Percentiles rank a stretch among this genome's conserved stretches.
phyloP scores from a whole-genome alignment of 2,329 filamentous ascomycete species.

The Emydomyces testavorans region DNA sequence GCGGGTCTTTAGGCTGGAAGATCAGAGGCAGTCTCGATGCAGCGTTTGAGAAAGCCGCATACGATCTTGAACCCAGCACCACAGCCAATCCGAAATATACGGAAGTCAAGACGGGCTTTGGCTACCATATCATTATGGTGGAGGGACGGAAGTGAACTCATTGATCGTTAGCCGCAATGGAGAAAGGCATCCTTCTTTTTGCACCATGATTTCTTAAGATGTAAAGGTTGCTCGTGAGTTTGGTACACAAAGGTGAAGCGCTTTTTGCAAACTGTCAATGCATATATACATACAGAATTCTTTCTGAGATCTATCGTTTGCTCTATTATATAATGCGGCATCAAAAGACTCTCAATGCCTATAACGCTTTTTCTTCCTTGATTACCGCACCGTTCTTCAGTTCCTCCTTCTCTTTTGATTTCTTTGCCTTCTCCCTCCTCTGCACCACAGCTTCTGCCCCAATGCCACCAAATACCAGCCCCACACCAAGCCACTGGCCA shows the following conservation, averaged over 20 bases:
- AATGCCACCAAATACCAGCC: conserved; percentile 87
- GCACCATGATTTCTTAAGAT: no score
- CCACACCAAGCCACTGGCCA: conserved; percentile 93
- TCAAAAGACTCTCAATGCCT: neutral
- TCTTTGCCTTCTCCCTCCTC: conserved; percentile 69
- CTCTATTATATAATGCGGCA: neutral
- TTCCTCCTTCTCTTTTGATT: conserved; percentile 51
- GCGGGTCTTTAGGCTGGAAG: conserved; percentile 54
- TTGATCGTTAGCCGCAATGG: neutral
- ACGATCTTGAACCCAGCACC: conserved; percentile 50
- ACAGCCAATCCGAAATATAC: conserved; percentile 50
- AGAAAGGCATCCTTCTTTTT: no score
- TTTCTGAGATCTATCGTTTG: conserved; percentile 4
- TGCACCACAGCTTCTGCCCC: conserved; percentile 79
- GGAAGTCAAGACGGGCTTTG: conserved; percentile 52
- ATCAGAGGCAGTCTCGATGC: conserved; percentile 44
- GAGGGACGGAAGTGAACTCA: conserved; percentile 48
- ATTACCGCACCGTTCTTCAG: neutral
- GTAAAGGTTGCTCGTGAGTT: no score
- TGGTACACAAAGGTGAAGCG: neutral
- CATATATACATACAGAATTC: neutral
- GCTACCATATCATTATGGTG: conserved; percentile 60
- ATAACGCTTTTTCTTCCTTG: conserved; percentile 9
- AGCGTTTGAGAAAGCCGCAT: conserved; percentile 52
- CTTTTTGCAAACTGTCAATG: no score